Conservation (phyloP, 1,284 basidiomycete genomes). For the Microbotryomycetes sp. region DNA sequence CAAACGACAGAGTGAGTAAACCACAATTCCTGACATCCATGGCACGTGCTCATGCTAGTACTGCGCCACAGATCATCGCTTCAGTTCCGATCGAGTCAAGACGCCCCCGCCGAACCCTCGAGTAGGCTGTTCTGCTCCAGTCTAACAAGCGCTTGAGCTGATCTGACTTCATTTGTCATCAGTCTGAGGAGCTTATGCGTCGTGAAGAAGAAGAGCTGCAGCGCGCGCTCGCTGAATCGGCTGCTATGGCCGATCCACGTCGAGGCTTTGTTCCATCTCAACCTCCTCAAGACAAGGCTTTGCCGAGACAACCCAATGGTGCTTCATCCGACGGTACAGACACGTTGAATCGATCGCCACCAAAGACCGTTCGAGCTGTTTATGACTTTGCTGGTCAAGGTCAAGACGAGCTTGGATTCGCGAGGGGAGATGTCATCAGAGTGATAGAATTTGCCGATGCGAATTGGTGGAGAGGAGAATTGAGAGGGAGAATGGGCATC, state of each 20-base stretch:
- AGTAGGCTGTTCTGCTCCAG: background rate
- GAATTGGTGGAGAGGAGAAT: slow-evolving; percentile 97
- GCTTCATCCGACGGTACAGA: background rate
- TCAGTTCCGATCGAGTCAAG: slow-evolving; percentile 2
- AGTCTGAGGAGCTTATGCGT: slow-evolving; percentile 67
- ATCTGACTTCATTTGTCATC: background rate
- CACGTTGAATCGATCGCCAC: too few species aligned
- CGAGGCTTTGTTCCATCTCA: slow-evolving; percentile 12
- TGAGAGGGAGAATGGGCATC: slow-evolving; percentile 87
- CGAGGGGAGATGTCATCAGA: slow-evolving; percentile 90
- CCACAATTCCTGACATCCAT: background rate
- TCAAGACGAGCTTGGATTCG: slow-evolving; percentile 84
- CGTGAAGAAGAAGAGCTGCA: slow-evolving; percentile 89
- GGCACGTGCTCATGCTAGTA: background rate
- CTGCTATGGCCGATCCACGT: slow-evolving; percentile 23
- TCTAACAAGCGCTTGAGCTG: background rate
- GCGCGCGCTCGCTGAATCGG: slow-evolving; percentile 67
- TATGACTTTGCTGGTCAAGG: slow-evolving; percentile 86
- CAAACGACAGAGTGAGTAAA: slow-evolving; percentile 56
- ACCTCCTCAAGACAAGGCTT: background rate
- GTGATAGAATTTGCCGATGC: slow-evolving; percentile 92
- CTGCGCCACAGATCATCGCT: slow-evolving; percentile 13
- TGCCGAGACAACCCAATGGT: slow-evolving; percentile 2
- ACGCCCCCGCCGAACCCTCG: slow-evolving; percentile 5
- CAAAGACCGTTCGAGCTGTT: slow-evolving; percentile 76